These are phyloP conservation scores for Thelephora aurantiotincta DNA, from an alignment of 768 basidiomycete genomes.

Conservation along the genomic window DNA sequence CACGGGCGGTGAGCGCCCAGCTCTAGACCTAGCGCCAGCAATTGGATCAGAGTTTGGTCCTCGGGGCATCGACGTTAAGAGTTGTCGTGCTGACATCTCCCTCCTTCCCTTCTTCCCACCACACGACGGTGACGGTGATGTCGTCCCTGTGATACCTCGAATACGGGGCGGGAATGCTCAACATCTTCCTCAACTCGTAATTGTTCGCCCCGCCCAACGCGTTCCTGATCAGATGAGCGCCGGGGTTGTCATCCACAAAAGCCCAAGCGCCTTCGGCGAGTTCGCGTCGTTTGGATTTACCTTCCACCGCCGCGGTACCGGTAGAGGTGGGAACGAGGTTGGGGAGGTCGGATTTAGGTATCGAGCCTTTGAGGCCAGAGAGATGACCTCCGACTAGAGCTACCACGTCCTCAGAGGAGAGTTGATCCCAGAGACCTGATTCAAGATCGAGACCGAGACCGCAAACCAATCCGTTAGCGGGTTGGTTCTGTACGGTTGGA, in stretches of 20 bases:
- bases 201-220: constrained; percentile 81
- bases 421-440: constrained; percentile 26
- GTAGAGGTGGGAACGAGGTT: constrained; percentile 37
- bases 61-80: background rate
- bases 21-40: too few species aligned
- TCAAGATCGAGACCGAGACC: background rate
- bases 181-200: constrained; percentile 34
- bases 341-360: constrained; percentile 45
- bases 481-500: too few species aligned
- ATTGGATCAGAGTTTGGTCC: constrained; percentile 13
- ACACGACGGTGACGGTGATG: constrained; percentile 71
- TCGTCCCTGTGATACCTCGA: constrained; percentile 75
- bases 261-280: constrained; percentile 44
- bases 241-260: constrained; percentile 67
- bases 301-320: constrained; percentile 45
- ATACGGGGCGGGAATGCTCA: constrained; percentile 76
- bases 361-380: constrained; percentile 47
- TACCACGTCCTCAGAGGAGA: constrained; percentile 72
- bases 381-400: constrained; percentile 76
- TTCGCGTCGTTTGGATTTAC: constrained; percentile 34
- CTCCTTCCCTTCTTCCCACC: constrained; percentile 66
- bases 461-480: background rate
- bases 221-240: constrained; percentile 78
- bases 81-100: constrained; percentile 20
- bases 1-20: too few species aligned